Percentiles rank a stretch among this genome's conserved stretches.
phyloP scores from a whole-genome alignment of 371 early-diverging fungal species.

The Saksenaea oblongispora region DNA sequence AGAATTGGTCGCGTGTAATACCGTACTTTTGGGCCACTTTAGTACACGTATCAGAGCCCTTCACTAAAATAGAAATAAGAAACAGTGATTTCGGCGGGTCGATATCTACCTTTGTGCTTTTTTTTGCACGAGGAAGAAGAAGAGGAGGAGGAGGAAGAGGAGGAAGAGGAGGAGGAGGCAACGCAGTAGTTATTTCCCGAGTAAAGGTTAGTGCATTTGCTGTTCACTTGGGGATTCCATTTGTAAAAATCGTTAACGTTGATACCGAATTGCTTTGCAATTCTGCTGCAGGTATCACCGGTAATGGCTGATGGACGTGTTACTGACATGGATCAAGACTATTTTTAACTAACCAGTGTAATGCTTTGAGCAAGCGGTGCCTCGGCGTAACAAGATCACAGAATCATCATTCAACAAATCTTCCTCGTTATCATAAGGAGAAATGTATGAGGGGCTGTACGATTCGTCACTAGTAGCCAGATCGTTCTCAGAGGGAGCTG shows the following conservation, averaged over 20 bases:
- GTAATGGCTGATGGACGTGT: neutral
- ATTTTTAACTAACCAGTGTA: conserved; percentile 17
- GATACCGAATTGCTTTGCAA: conserved; percentile 20
- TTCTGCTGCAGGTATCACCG: conserved; percentile 20
- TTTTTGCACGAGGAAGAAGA: conserved; percentile 8
- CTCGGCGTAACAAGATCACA: conserved; percentile 13
- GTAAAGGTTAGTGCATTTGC: conserved; percentile 21
- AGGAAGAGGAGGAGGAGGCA: neutral
- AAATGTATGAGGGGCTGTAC: conserved; percentile 18
- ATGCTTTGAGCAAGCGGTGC: conserved; percentile 17
- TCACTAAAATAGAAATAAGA: conserved; percentile 5
- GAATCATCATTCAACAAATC: conserved; percentile 19
- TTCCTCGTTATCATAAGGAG: conserved; percentile 29
- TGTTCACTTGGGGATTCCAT: conserved; percentile 26
- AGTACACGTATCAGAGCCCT: conserved; percentile 22
- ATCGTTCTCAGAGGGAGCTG: neutral
- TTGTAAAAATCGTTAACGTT: conserved; percentile 16
- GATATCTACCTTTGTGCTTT: conserved; percentile 21
- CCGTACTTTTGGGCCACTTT: conserved; percentile 23
- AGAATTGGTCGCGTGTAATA: conserved; percentile 14
- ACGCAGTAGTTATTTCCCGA: conserved; percentile 22
- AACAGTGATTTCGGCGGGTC: neutral
- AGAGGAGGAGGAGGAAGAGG: neutral
- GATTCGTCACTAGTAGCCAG: neutral
- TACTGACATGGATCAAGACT: neutral